These are phyloP conservation scores for Myxozyma mucilagina DNA, from an alignment of 805 yeast species.

Conservation along the genomic window DNA sequence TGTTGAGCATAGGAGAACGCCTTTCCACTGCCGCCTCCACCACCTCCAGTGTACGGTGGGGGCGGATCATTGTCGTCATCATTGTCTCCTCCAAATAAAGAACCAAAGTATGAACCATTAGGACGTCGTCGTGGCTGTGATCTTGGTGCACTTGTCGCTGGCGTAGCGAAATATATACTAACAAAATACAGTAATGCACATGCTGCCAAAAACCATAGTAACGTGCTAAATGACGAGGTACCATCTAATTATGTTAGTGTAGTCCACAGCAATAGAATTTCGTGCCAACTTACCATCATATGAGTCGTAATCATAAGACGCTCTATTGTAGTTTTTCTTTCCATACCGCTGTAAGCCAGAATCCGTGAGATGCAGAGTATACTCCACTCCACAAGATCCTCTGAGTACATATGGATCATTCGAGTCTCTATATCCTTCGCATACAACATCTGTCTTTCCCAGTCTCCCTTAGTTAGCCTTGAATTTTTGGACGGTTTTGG, in stretches of 20 bases:
- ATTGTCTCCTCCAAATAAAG: conserved; percentile 2
- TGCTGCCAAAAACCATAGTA: not conserved
- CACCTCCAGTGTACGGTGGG: conserved; percentile 25
- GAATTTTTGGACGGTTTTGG: not conserved
- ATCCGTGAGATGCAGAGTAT: conserved; percentile 22
- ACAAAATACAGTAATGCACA: not conserved
- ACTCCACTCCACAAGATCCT: conserved; percentile 29
- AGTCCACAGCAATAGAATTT: too few species aligned
- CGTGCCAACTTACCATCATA: not conserved
- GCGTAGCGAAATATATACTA: not conserved
- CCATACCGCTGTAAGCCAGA: conserved; percentile 18
- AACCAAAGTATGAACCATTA: not conserved
- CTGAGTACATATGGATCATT: conserved; percentile 24
- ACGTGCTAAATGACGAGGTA: not conserved
- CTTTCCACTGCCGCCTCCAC: conserved; percentile 10
- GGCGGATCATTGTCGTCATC: conserved; percentile 22
- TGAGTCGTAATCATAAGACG: not conserved
- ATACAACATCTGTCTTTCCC: conserved; percentile 26
- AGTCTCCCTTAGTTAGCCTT: conserved; percentile 1
- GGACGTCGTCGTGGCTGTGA: not conserved
- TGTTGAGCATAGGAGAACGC: conserved; percentile 17
- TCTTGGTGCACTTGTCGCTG: not conserved
- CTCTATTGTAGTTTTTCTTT: not conserved
- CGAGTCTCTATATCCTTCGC: conserved; percentile 25
- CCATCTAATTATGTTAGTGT: not conserved